These are phyloP conservation scores for Inonotus obliquus DNA, from an alignment of 1,284 basidiomycete genomes.

Conservation along the genomic window DNA sequence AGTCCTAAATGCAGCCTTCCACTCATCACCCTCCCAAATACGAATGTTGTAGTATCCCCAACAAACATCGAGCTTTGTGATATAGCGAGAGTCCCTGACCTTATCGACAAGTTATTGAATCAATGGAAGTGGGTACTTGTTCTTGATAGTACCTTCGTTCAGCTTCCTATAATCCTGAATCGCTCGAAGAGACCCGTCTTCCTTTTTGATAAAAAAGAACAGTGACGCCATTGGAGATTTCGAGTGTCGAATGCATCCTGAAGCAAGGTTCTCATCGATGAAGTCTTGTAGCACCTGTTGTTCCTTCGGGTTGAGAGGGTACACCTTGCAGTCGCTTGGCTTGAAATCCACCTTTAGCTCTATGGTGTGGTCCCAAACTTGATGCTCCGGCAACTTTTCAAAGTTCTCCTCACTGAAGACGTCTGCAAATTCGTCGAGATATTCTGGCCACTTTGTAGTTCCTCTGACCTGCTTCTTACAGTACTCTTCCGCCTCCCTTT, in stretches of 20 bases:
- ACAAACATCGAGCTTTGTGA: constrained; percentile 10
- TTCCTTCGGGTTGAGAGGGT: not conserved
- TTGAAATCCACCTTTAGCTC: not conserved
- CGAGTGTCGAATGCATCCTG: not conserved
- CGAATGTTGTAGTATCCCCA: constrained; percentile 18
- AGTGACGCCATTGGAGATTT: constrained; percentile 7
- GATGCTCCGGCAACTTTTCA: not conserved
- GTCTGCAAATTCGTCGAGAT: not conserved
- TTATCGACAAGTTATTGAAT: constrained; percentile 28
- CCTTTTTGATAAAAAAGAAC: constrained; percentile 11
- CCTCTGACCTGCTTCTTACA: not conserved
- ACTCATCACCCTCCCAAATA: constrained; percentile 29
- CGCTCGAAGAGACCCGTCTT: not conserved
- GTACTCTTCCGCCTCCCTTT: not conserved
- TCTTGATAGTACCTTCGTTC: not conserved
- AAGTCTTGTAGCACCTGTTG: not conserved
- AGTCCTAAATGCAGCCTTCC: constrained; percentile 30
- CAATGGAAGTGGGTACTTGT: not conserved
- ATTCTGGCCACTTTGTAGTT: not conserved
- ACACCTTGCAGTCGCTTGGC: not conserved
- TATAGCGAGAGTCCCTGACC: constrained; percentile 5
- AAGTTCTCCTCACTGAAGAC: not conserved
- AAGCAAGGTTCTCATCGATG: not conserved
- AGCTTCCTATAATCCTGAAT: not conserved
- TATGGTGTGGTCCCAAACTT: not conserved